Evolutionary conservation across 2,329 filamentous ascomycete genomes (phyloP).

Genomic region (Ceratocystiopsis brevicomis): DNA sequence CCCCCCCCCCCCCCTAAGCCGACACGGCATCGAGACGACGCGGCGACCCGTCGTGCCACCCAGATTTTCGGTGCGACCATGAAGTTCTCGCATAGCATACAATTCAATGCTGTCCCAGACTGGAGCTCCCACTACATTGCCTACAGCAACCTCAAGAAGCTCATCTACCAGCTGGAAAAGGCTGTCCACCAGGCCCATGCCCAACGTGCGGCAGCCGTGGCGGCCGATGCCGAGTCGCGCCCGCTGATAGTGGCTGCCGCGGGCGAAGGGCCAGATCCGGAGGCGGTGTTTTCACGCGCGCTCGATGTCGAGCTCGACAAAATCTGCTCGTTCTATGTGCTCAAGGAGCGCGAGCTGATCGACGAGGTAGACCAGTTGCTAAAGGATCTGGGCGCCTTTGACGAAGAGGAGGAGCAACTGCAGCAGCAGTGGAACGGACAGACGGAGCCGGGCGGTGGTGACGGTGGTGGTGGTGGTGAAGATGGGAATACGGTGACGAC

Average conservation of each 20-base stretch:
- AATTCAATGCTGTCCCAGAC: slow-evolving; percentile 99
- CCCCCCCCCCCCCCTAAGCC: too few relatives aligned
- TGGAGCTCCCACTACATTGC: slow-evolving; percentile 97
- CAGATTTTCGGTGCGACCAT: slow-evolving; percentile 30
- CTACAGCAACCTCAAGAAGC: slow-evolving; percentile 97
- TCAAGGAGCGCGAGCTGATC: slow-evolving; percentile 77
- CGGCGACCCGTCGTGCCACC: too few relatives aligned
- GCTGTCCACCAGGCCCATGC: slow-evolving; percentile 35
- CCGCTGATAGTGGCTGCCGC: slow-evolving; percentile 41
- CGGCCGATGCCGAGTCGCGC: slow-evolving; percentile 59
- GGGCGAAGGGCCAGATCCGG: slow-evolving; percentile 45
- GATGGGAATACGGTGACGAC: too few relatives aligned
- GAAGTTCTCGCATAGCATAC: slow-evolving; percentile 99
- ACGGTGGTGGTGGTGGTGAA: too few relatives aligned
- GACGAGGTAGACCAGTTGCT: slow-evolving; percentile 64
- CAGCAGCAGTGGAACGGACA: slow-evolving; percentile 1
- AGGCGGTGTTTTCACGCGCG: slow-evolving; percentile 61
- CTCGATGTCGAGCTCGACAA: slow-evolving; percentile 86
- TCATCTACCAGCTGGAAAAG: slow-evolving; percentile 93
- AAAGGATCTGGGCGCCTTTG: slow-evolving; percentile 50
- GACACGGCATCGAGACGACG: too few relatives aligned
- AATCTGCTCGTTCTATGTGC: slow-evolving; percentile 72
- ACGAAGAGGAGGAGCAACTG: slow-evolving; percentile 33
- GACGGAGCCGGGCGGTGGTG: too few relatives aligned
- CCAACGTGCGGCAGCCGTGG: slow-evolving; percentile 35